A percentile compares a stretch with the other conserved stretches of the same genome.
These are phyloP conservation scores for Odontarrhena argentea DNA, from an alignment of 345 rosid species.

Conservation along the genomic window DNA sequence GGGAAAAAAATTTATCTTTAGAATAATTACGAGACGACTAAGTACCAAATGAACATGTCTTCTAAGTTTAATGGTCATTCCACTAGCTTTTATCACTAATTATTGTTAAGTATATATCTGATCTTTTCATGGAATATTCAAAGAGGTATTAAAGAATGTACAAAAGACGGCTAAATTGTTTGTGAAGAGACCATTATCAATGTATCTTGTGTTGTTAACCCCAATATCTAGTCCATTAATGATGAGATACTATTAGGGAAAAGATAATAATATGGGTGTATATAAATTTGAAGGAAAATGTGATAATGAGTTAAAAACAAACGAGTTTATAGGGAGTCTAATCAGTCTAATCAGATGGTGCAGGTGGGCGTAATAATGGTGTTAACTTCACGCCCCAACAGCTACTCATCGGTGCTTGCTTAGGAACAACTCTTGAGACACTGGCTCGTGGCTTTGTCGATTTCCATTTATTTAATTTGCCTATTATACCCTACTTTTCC, in stretches of 20 bases:
- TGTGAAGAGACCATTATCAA: slow-evolving; percentile 18
- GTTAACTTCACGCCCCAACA: slow-evolving; percentile 41
- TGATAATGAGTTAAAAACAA: neutral
- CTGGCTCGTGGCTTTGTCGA: slow-evolving; percentile 44
- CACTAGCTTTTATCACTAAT: neutral
- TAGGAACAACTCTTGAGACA: slow-evolving; percentile 37
- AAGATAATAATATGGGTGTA: too few species aligned
- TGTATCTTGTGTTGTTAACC: neutral
- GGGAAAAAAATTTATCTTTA: neutral
- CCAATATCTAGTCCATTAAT: neutral
- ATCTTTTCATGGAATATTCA: neutral
- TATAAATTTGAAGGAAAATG: too few species aligned
- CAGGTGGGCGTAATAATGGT: slow-evolving; percentile 30
- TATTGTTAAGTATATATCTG: neutral
- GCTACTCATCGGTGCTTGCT: slow-evolving; percentile 36
- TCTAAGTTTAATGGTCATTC: slow-evolving; percentile 8
- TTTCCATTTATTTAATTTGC: slow-evolving; percentile 4
- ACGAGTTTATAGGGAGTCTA: neutral
- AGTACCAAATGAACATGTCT: slow-evolving; percentile 1
- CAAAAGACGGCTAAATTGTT: slow-evolving; percentile 25
- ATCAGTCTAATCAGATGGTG: neutral
- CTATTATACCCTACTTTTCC: neutral
- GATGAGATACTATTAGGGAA: neutral
- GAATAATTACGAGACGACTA: neutral
- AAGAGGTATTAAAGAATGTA: neutral